phyloP scores from a whole-genome alignment of 2,329 filamentous ascomycete genomes.

The Aspergillus neotritici region DNA sequence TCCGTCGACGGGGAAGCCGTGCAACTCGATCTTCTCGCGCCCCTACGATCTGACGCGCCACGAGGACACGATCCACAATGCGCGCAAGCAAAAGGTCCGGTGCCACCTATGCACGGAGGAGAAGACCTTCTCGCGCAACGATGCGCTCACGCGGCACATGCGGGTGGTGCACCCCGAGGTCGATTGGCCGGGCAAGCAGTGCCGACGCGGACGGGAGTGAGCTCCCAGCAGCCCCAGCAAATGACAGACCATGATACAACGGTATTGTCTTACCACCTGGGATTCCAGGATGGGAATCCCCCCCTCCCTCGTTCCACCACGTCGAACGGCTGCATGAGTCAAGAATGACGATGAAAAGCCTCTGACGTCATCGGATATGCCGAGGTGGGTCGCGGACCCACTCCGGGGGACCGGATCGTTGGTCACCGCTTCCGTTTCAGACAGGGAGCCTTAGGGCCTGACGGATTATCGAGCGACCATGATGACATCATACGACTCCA shows the following conservation, averaged over 20 bases:
- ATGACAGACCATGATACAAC: too few species aligned
- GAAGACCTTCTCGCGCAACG: constrained; percentile 93
- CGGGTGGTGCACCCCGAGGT: constrained; percentile 88
- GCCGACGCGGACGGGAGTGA: constrained; percentile 35
- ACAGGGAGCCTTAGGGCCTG: too few species aligned
- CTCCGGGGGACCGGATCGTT: too few species aligned
- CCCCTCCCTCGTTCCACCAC: too few species aligned
- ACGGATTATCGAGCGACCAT: background rate
- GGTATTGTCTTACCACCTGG: too few species aligned
- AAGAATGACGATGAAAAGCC: too few species aligned
- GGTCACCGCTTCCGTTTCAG: too few species aligned
- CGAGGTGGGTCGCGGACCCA: too few species aligned
- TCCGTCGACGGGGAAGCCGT: constrained; percentile 88
- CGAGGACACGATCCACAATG: constrained; percentile 96
- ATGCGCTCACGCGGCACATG: constrained; percentile 91
- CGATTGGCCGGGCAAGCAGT: constrained; percentile 66
- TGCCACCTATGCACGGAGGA: constrained; percentile 92
- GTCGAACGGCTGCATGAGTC: too few species aligned
- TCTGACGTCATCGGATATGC: background rate
- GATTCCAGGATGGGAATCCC: too few species aligned
- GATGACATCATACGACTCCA: constrained; percentile 18
- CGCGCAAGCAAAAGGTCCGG: constrained; percentile 86
- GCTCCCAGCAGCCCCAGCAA: background rate
- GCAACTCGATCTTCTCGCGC: constrained; percentile 87
- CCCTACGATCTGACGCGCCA: constrained; percentile 96